A percentile compares a stretch with the other conserved stretches of the same genome.
phyloP scores from a whole-genome alignment of 75 land plant genomes.

The Sequoia sempervirens region DNA sequence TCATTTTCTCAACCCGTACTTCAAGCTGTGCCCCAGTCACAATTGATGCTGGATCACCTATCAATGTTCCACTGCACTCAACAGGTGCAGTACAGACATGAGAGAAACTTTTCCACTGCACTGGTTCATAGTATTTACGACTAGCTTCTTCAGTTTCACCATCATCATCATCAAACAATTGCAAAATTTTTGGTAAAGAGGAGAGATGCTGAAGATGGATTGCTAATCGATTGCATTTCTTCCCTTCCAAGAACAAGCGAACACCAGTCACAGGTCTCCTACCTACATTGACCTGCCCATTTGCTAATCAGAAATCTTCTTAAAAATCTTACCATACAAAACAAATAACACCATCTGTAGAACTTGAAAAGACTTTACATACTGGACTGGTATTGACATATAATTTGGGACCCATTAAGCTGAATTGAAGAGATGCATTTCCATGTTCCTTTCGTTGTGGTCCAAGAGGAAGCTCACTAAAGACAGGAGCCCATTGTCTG shows the following conservation, averaged over 20 bases:
- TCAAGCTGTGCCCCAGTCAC: constrained; percentile 74
- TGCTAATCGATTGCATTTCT: constrained; percentile 62
- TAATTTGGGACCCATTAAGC: constrained; percentile 75
- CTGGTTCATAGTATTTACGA: constrained; percentile 56
- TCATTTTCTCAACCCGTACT: constrained; percentile 51
- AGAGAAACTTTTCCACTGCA: constrained; percentile 71
- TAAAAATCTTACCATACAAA: background rate
- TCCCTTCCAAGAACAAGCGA: constrained; percentile 73
- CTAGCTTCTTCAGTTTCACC: constrained; percentile 14
- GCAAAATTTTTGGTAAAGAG: constrained; percentile 48
- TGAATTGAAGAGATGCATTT: constrained; percentile 60
- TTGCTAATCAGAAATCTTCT: background rate
- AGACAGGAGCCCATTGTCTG: constrained; percentile 86
- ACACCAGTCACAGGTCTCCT: constrained; percentile 72
- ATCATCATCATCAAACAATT: constrained; percentile 36
- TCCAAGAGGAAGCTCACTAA: constrained; percentile 64
- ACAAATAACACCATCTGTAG: constrained; percentile 1
- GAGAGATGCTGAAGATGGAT: constrained; percentile 88
- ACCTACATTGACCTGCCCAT: constrained; percentile 53
- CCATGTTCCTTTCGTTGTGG: constrained; percentile 42
- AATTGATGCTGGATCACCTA: constrained; percentile 48
- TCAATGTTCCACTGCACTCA: constrained; percentile 35
- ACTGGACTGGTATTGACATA: constrained; percentile 60
- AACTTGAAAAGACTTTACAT: constrained; percentile 8
- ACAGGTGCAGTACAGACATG: constrained; percentile 81